Conservation (phyloP, 2,329 filamentous ascomycete genomes). For the Lojkania enalia region DNA sequence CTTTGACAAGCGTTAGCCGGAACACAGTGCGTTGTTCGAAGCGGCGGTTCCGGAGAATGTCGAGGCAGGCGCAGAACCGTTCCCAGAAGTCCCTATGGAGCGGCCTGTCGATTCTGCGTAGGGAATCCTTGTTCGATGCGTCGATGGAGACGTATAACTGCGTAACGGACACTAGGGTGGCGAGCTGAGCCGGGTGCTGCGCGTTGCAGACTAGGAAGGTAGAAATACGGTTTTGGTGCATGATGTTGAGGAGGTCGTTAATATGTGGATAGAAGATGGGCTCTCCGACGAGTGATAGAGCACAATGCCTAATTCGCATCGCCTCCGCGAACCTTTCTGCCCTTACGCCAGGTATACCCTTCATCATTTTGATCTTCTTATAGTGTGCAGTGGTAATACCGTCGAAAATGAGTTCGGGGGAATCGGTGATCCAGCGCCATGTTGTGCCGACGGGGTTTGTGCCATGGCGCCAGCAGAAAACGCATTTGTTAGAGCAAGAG, state of each 20-base stretch:
- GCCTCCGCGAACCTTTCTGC: constrained; percentile 92
- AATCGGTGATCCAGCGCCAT: constrained; percentile 95
- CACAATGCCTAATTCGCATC: constrained; percentile 91
- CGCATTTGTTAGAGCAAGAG: constrained; percentile 96
- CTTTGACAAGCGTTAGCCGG: constrained; percentile 92
- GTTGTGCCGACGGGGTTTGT: constrained; percentile 96
- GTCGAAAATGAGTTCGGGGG: constrained; percentile 84
- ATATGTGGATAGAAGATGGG: constrained; percentile 99
- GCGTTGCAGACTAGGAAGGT: constrained; percentile 97
- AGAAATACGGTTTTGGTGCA: constrained; percentile 85
- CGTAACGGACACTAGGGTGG: constrained; percentile 79
- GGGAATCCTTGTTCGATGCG: constrained; percentile 83
- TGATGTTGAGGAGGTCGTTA: constrained; percentile 83
- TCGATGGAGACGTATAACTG: constrained; percentile 97
- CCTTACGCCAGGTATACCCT: constrained; percentile 87
- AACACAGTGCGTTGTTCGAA: constrained; percentile 91
- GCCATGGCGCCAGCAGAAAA: constrained; percentile 98
- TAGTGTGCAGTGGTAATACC: constrained; percentile 93
- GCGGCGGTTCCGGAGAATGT: constrained; percentile 82
- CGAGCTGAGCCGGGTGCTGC: constrained; percentile 90
- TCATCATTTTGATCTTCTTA: constrained; percentile 96
- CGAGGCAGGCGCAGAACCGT: constrained; percentile 86
- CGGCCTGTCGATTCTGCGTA: constrained; percentile 87
- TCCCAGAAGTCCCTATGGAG: constrained; percentile 98
- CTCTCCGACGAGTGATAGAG: constrained; percentile 88